A percentile compares a stretch with the other conserved stretches of the same genome.
Evolutionary conservation across 148 eudicot genomes (phyloP).

Genomic region (Chenopodium quinoa): DNA sequence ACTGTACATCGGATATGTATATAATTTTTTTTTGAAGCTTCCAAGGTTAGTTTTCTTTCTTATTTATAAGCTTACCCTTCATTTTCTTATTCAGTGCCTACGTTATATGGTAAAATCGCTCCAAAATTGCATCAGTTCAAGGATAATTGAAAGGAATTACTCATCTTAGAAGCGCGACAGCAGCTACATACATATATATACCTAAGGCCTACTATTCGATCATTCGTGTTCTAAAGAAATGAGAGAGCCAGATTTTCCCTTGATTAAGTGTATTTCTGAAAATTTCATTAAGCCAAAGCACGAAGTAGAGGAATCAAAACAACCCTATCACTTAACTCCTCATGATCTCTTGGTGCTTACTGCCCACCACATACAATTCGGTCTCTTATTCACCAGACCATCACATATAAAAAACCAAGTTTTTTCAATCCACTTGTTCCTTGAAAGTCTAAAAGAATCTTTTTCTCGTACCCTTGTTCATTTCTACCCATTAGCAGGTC

Average conservation of each 20-base stretch:
- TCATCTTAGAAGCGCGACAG: too few species aligned
- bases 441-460: neutral
- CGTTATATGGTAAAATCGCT: too few species aligned
- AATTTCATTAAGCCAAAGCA: slow-evolving; percentile 22
- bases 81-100: too few species aligned
- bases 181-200: too few species aligned
- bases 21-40: too few species aligned
- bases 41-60: too few species aligned
- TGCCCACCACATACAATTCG: slow-evolving; percentile 16
- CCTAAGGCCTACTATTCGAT: too few species aligned
- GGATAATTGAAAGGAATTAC: too few species aligned
- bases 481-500: slow-evolving; percentile 16
- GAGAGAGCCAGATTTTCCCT: neutral
- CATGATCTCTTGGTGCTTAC: slow-evolving; percentile 9
- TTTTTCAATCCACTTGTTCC: neutral
- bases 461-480: slow-evolving; percentile 14
- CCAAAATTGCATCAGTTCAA: too few species aligned
- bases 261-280: slow-evolving; percentile 10
- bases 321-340: slow-evolving; percentile 12
- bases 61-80: too few species aligned
- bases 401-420: neutral
- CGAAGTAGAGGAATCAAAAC: slow-evolving; percentile 7
- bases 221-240: too few species aligned
- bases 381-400: slow-evolving; percentile 22
- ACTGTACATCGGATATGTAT: too few species aligned